phyloP scores from a whole-genome alignment of 2,329 filamentous ascomycete species.

The Aspergillus sp. region DNA sequence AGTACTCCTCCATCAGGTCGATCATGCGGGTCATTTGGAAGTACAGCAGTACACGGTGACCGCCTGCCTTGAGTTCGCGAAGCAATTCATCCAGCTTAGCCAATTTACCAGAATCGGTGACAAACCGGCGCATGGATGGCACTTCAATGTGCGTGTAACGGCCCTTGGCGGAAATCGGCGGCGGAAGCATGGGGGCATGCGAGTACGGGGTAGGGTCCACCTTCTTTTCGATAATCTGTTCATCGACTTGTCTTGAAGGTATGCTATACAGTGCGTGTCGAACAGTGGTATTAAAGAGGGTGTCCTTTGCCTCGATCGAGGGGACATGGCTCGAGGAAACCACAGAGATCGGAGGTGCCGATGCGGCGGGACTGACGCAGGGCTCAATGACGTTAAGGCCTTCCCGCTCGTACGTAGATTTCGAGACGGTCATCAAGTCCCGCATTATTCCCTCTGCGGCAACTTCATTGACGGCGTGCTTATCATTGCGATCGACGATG shows the following conservation, averaged over 20 bases:
- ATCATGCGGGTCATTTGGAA: conserved; percentile 99
- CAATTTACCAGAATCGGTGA: conserved; percentile 95
- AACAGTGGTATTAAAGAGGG: conserved; percentile 76
- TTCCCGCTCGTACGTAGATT: conserved; percentile 63
- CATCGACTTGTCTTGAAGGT: conserved; percentile 64
- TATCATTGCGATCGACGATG: conserved; percentile 70
- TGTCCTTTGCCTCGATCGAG: conserved; percentile 64
- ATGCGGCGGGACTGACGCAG: conserved; percentile 73
- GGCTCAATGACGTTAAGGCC: conserved; percentile 79
- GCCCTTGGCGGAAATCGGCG: conserved; percentile 76
- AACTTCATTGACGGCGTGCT: conserved; percentile 67
- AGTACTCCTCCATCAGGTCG: conserved; percentile 97
- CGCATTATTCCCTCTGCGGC: conserved; percentile 71
- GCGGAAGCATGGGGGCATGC: conserved; percentile 72
- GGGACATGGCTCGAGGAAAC: conserved; percentile 69
- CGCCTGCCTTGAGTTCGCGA: conserved; percentile 84
- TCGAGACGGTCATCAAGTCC: conserved; percentile 77
- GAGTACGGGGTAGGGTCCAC: conserved; percentile 58
- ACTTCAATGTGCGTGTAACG: conserved; percentile 89
- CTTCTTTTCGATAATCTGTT: conserved; percentile 72
- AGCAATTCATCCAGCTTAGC: conserved; percentile 86
- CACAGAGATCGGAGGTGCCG: conserved; percentile 83
- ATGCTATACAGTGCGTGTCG: conserved; percentile 73
- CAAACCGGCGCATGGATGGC: conserved; percentile 95
- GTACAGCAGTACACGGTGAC: conserved; percentile 92